Percentiles rank a stretch among this genome's conserved stretches.
phyloP scores from a whole-genome alignment of 2,329 filamentous ascomycete genomes.

The Clonostachys chloroleuca region DNA sequence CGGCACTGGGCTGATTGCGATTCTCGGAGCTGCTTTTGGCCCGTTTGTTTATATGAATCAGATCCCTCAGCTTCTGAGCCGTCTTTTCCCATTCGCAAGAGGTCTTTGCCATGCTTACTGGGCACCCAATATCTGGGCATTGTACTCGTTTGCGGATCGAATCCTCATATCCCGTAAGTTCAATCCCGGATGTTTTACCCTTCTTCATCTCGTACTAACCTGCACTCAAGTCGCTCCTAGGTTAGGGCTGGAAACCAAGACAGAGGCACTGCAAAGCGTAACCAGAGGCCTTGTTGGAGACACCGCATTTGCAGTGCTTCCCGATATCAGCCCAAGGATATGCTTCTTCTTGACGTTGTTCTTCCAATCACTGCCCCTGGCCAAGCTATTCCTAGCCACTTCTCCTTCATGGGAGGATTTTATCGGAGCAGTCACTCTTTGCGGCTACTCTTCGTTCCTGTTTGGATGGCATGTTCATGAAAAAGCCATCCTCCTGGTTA shows the following conservation, averaged over 20 bases:
- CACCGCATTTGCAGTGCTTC: conserved; percentile 88
- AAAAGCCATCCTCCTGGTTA: conserved; percentile 90
- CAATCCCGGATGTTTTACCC: background rate
- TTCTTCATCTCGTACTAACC: background rate
- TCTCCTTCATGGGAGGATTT: conserved; percentile 85
- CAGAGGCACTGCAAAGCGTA: conserved; percentile 77
- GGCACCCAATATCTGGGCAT: conserved; percentile 95
- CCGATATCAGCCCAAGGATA: conserved; percentile 72
- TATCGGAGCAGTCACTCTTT: conserved; percentile 83
- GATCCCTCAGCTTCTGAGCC: conserved; percentile 74
- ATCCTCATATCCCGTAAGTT: conserved; percentile 72
- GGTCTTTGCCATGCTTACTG: conserved; percentile 97
- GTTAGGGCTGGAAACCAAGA: conserved; percentile 68
- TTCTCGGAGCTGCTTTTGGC: conserved; percentile 81
- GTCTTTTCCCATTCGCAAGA: conserved; percentile 89
- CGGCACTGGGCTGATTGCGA: conserved; percentile 62
- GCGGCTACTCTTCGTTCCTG: conserved; percentile 92
- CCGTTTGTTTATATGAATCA: conserved; percentile 82
- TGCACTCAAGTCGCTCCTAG: conserved; percentile 66
- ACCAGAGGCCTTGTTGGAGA: conserved; percentile 92
- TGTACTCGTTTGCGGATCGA: conserved; percentile 90
- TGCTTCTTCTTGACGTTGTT: conserved; percentile 82
- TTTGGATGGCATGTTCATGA: conserved; percentile 99
- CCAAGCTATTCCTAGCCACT: conserved; percentile 68
- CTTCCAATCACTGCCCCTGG: conserved; percentile 74